Evolutionary conservation across 257 asterid genomes (phyloP), one percentile per base, ranked within the genome.

Genomic region (Scutellaria barbata): DNA sequence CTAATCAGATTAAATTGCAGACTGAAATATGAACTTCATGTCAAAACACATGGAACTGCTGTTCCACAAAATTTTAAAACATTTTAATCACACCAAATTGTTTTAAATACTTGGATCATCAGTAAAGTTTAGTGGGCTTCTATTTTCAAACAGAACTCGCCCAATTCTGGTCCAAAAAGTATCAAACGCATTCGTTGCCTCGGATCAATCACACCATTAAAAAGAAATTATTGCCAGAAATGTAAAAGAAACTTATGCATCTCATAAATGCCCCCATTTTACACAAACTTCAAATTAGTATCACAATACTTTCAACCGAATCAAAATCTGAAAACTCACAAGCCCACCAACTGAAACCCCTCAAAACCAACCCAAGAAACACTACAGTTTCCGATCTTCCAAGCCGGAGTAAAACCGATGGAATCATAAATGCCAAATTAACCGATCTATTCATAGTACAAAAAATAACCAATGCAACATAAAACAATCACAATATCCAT

Each of bases 381-480:
- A 77, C 77, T 65, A 70, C 42, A 68, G 53, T 54, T 42, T 35
- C 68, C 54, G 68, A 79, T 65, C 45, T 37, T 56, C 47, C 50
- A 9, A 5, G 5, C 54, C 17, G 51, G 57, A 63, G 33, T 42
- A 52, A 42, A 74, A 70, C 71, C 35, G 20, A 59, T 12, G 64
- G n/a, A 45, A 68, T 8, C 42, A 57, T 17, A 63, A 55, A 41
- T 69, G 61, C 18, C 35, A 53, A 58, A 45, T 30, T n/a, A 42
- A 52, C 77, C 50, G 72, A 79, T 79, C 71, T 57, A 60, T 7
- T 16, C 45, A 48, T 66, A 43, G 8, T 20, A 20, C 12, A 48
- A 16, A n/a, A 30, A 14, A 22, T 5, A 50, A 47, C 50, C 40
- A 7, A 40, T 12, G 54, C 20, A 20, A 11, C 12, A 14, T 37